phyloP scores from a whole-genome alignment of 495 filamentous ascomycete species.

The Penicillium steckii region DNA sequence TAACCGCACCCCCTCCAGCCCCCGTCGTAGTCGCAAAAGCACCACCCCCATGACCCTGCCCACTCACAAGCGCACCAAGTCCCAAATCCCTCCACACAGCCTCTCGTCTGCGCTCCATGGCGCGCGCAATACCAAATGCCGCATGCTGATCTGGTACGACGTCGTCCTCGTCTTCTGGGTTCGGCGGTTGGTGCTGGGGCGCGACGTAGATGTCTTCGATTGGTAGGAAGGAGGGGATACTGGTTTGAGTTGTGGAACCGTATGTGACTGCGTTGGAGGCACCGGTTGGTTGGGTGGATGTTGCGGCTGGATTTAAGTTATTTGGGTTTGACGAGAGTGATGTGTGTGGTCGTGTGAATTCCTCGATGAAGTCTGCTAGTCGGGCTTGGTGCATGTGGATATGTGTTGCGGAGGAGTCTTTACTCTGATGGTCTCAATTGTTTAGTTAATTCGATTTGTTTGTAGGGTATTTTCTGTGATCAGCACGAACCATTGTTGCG shows the following conservation, averaged over 20 bases:
- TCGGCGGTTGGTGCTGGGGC: constrained; percentile 85
- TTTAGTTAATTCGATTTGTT: not conserved
- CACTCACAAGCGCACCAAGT: constrained; percentile 64
- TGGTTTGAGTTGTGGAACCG: constrained; percentile 34
- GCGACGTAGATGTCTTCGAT: constrained; percentile 81
- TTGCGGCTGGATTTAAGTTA: constrained; percentile 14
- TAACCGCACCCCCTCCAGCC: constrained; percentile 11
- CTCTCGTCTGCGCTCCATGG: constrained; percentile 63
- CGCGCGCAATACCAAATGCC: constrained; percentile 90
- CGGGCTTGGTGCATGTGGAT: constrained; percentile 80
- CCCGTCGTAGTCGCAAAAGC: constrained; percentile 3
- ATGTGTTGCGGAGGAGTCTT: constrained; percentile 85
- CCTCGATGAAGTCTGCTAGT: constrained; percentile 90
- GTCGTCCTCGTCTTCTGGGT: constrained; percentile 97
- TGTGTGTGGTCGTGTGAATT: constrained; percentile 56
- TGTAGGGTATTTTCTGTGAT: not conserved
- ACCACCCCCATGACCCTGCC: constrained; percentile 24
- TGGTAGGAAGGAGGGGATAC: constrained; percentile 47
- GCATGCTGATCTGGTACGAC: constrained; percentile 97
- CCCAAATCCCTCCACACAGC: constrained; percentile 86
- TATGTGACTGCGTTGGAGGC: constrained; percentile 29
- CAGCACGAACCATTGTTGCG: constrained; percentile 24
- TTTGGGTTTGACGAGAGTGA: constrained; percentile 24
- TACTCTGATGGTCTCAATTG: constrained; percentile 58
- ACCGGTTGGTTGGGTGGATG: constrained; percentile 9